Evolutionary conservation across 108 stramenopile species (phyloP), one percentile per base, ranked within the genome.

Genomic region (Chaetoceros tenuissimus): DNA sequence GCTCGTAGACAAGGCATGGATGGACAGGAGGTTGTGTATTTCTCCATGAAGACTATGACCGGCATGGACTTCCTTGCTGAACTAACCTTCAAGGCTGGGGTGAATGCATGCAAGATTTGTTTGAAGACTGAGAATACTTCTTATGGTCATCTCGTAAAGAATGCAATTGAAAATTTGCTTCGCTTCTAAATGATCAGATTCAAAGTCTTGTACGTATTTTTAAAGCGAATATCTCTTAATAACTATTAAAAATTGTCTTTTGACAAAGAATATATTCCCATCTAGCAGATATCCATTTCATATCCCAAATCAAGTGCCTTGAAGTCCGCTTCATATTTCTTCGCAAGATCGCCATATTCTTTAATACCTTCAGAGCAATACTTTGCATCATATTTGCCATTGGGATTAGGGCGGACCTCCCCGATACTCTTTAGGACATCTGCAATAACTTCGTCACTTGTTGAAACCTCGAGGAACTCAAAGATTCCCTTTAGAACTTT

Each of bases 21-120:
- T 46, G 96, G 92, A 19, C 94, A 95, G 65, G 89, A 92, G 56
- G 94, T 93, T 34, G 89, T 85, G 22, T 97, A 97, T 68, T 94
- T 92, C 57, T 81, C 72, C 34, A 84, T 87, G 80, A 67, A 74
- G 31, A 94, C 89, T 46, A 57, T 77, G 20, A 84, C 87, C 17
- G 78, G 73, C 5, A 80, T 79, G 79, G 74, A 70, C 43, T 93
- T 93, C 64, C 68, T 95, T 61, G 80, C 87, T 2, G 96, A 97
- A 58, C 78, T 97, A 43, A 97, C 93, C 45, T 95, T 95, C 79
- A 94, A 94, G 71, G 66, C 79, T 46, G 96, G 94, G 3, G 77
- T 94, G 50, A 83, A 82, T 68, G 92, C 87, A 5, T 81, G 77
- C 67, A 97, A 97, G 81, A 69, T 97, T 57, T 92, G 92, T 60